Evolutionary conservation across 352 stramenopile genomes (phyloP).

Genomic region (Phytophthora pluvialis): DNA sequence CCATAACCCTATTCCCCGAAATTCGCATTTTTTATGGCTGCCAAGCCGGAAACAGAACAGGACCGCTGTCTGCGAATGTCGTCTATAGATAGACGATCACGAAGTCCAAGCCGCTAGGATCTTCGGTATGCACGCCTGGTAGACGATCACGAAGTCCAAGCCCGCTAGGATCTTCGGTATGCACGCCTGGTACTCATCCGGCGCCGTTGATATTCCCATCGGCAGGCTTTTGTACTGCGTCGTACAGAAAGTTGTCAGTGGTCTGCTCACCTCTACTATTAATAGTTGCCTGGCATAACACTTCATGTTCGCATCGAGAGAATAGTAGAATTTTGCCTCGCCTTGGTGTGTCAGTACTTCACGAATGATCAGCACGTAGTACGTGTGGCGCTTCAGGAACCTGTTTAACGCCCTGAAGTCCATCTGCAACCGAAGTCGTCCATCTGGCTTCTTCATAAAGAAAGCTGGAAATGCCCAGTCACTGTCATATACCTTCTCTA

Average conservation of each 20-base stretch:
- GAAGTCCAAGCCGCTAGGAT: too few species aligned
- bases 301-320: constrained; percentile 17
- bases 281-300: constrained; percentile 11
- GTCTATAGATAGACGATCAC: too few species aligned
- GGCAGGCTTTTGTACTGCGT: background rate
- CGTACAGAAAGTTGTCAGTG: constrained; percentile 4
- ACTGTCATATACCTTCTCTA: constrained; percentile 16
- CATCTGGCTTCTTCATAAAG: constrained; percentile 7
- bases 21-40: too few species aligned
- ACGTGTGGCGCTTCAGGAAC: constrained; percentile 4
- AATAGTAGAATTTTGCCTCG: constrained; percentile 7
- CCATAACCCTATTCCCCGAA: too few species aligned
- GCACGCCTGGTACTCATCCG: too few species aligned
- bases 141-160: too few species aligned
- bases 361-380: background rate
- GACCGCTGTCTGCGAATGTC: too few species aligned
- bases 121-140: too few species aligned
- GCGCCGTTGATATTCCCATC: background rate
- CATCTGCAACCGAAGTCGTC: constrained; percentile 1
- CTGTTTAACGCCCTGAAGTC: constrained; percentile 17
- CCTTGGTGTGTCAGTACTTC: background rate
- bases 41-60: too few species aligned
- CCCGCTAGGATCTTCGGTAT: too few species aligned
- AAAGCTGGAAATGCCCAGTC: constrained; percentile 15
- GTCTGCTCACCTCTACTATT: background rate